Percentiles rank a stretch among this genome's conserved stretches.
These are phyloP conservation scores for Ceratocystis albifundus DNA, from an alignment of 2,329 filamentous ascomycete genomes.

Conservation along the genomic window DNA sequence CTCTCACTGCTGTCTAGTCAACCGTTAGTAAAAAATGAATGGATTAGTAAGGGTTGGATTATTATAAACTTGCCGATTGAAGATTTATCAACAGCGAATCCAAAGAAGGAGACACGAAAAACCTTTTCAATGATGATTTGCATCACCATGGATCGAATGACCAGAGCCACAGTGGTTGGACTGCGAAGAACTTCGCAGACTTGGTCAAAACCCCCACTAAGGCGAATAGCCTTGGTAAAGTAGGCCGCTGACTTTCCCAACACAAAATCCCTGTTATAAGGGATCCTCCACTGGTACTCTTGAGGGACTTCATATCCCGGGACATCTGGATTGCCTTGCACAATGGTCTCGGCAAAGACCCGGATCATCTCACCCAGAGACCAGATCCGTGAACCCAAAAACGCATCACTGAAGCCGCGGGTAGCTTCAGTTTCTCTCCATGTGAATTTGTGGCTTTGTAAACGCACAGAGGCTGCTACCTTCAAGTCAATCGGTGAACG, in stretches of 20 bases:
- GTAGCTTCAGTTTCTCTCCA: constrained; percentile 5
- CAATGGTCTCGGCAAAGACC: constrained; percentile 4
- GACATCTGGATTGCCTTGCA: constrained; percentile 5
- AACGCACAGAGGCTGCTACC: background rate
- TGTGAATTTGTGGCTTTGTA: background rate
- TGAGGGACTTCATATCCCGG: background rate
- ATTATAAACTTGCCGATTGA: constrained; percentile 10
- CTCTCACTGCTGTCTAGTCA: background rate
- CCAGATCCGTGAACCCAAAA: constrained; percentile 15
- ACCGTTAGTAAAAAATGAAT: background rate
- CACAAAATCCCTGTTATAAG: constrained; percentile 13
- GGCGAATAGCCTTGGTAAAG: constrained; percentile 19
- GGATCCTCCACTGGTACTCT: constrained; percentile 2
- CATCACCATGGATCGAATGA: constrained; percentile 20
- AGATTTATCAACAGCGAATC: background rate
- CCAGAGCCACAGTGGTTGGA: constrained; percentile 4
- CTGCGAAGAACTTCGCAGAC: constrained; percentile 13
- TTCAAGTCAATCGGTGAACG: constrained; percentile 17
- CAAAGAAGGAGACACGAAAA: constrained; percentile 16
- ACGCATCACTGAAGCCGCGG: background rate
- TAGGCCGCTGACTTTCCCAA: constrained; percentile 15
- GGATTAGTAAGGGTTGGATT: background rate
- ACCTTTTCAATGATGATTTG: constrained; percentile 17
- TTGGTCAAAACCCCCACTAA: constrained; percentile 15
- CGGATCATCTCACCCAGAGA: constrained; percentile 7